Base-by-base conservation (phyloP, 2,329 filamentous ascomycete genomes). In the Fusarium longipes region DNA sequence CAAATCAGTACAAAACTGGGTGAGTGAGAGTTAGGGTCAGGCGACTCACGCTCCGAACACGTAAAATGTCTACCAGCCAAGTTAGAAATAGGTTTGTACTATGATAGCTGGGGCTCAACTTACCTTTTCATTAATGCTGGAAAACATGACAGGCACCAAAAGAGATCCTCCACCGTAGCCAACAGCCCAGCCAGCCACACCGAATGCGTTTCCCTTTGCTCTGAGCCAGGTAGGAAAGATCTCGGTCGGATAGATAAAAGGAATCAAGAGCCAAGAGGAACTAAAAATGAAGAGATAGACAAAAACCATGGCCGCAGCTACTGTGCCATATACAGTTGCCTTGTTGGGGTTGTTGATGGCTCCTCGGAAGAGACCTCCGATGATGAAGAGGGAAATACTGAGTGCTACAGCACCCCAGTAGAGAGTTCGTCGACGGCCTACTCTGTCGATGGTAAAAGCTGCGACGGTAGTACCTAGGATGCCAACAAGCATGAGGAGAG, bases 401-500 rank as follows among this genome's bases (percentile, higher is more conserved):
- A 74, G 73, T 39, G 57, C 70, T 32, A 72, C 68, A 18, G 76
- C 74, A 39, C 72, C 78, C 77, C 75, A 78, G 59, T 73, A 78
- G 22, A 79, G 68, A 3, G 74, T 77, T 49, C 72, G 57, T 29
- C 76, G 73, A 18, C 78, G 76, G 39, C 79, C 79, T 30, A 81
- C 67, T 22, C 72, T 69, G 50, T 80, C 79, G 24, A 81, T 72
- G 22, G 75, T 76, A 42, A 78, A 81, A 4, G 82, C 82, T 60
- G 79, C 81, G 65, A 84, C 82, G 44, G 83, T 79, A 8, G 83
- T 85, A 6, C 82, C 82, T 10, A 84, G 51, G 36, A 85, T 83
- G 15, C 82, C 82, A 50, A 85, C 79, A 2, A 82, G 83, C 44
- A 84, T 86, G 6, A 84, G 68, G 9, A 82, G 80, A 10, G 81